Conservation (phyloP, 1,139 yeast species). For the Suhomyces wounanorum region DNA sequence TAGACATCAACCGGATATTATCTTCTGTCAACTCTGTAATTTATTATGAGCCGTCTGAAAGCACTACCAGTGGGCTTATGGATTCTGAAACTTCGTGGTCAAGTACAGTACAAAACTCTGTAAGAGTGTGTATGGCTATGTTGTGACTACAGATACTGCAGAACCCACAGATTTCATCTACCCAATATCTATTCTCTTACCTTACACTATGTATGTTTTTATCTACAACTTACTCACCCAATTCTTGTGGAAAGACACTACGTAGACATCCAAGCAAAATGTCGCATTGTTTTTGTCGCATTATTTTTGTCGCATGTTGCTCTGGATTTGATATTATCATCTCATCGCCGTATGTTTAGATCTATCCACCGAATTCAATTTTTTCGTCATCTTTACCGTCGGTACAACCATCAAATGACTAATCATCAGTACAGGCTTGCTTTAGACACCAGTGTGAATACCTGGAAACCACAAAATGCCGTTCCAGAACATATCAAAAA, state of each 20-base stretch:
- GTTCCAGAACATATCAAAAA: constrained; percentile 54
- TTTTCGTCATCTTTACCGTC: background rate
- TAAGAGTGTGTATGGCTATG: too few species aligned
- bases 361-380: background rate
- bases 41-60: background rate
- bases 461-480: constrained; percentile 62
- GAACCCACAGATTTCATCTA: too few species aligned
- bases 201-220: too few species aligned
- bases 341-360: constrained; percentile 5
- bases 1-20: background rate
- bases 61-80: too few species aligned
- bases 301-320: background rate
- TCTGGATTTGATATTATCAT: background rate
- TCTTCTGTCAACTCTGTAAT: background rate
- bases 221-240: too few species aligned
- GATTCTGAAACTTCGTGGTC: too few species aligned
- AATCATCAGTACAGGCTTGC: constrained; percentile 9
- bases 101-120: too few species aligned
- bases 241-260: too few species aligned
- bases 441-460: constrained; percentile 19
- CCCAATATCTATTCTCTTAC: too few species aligned
- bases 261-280: background rate
- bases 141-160: too few species aligned
- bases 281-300: constrained; percentile 1
- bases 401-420: constrained; percentile 3